A percentile compares a stretch with the other conserved stretches of the same genome.
These are phyloP conservation scores for Silybum marianum DNA, from an alignment of 129 eudicot species.

Conservation along the genomic window DNA sequence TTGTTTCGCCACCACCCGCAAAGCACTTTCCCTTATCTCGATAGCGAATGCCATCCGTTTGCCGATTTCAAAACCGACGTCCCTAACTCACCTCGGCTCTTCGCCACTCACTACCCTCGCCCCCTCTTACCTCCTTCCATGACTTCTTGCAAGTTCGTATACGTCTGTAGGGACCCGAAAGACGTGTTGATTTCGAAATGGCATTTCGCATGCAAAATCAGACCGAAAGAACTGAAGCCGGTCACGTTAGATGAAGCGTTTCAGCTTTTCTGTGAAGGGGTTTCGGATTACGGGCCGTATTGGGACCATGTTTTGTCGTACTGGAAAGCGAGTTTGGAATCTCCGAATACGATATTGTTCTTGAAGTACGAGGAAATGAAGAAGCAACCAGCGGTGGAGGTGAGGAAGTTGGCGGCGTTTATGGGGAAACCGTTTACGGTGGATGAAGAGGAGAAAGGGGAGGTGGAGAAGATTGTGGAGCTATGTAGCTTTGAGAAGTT, in stretches of 20 bases:
- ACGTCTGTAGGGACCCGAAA: conserved; percentile 23
- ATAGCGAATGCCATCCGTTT: not conserved
- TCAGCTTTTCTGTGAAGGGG: conserved; percentile 37
- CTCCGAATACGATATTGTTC: conserved; percentile 33
- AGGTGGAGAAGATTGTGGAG: conserved; percentile 19
- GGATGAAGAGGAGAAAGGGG: conserved; percentile 16
- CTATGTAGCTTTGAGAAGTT: conserved; percentile 19
- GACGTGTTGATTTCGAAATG: conserved; percentile 24
- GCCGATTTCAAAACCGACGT: not conserved
- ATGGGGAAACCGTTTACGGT: conserved; percentile 31
- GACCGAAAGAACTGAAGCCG: conserved; percentile 7
- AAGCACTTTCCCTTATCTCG: conserved; percentile 5
- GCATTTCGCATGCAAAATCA: conserved; percentile 1
- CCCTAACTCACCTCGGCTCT: not conserved
- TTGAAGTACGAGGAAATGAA: conserved; percentile 51
- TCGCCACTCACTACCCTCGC: conserved; percentile 12
- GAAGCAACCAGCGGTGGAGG: conserved; percentile 14
- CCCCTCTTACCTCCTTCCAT: not conserved
- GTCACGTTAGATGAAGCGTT: conserved; percentile 22
- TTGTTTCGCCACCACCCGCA: conserved; percentile 13
- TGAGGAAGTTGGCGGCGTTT: conserved; percentile 41
- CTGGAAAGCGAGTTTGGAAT: conserved; percentile 43
- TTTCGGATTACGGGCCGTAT: conserved; percentile 34
- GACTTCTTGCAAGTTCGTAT: conserved; percentile 16
- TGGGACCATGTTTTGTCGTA: conserved; percentile 51